phyloP scores from a whole-genome alignment of 345 rosid genomes.

The Acer negundo region DNA sequence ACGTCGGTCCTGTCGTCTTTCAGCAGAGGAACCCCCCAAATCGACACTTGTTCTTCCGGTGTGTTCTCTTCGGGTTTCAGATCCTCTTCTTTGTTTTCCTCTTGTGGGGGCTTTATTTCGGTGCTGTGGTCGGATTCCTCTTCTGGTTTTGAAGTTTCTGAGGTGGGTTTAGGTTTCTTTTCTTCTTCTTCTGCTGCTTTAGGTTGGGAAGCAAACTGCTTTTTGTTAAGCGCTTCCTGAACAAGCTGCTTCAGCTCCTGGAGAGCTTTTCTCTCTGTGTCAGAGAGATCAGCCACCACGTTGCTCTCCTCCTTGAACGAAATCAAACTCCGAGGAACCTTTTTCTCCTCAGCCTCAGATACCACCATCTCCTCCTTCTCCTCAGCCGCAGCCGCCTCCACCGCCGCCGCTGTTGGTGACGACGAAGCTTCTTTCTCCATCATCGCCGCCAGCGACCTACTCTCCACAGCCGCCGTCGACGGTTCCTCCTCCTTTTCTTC shows the following conservation, averaged over 20 bases:
- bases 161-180: background rate
- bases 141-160: conserved; percentile 3
- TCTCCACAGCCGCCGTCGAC: background rate
- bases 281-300: conserved; percentile 56
- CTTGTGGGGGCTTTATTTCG: conserved; percentile 16
- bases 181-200: background rate
- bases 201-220: conserved; percentile 40
- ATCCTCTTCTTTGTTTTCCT: conserved; percentile 33
- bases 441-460: conserved; percentile 1
- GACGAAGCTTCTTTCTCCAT: background rate
- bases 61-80: background rate
- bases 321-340: conserved; percentile 40
- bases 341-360: conserved; percentile 24
- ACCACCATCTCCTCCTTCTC: conserved; percentile 22
- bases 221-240: conserved; percentile 41
- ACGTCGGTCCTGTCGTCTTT: conserved; percentile 77
- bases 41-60: conserved; percentile 46
- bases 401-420: background rate
- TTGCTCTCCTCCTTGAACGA: conserved; percentile 79
- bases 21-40: conserved; percentile 82
- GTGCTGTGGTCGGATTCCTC: conserved; percentile 26
- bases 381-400: background rate
- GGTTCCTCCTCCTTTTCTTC: background rate
- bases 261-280: conserved; percentile 44
- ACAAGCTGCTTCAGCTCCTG: conserved; percentile 44